phyloP scores from a whole-genome alignment of 2,329 filamentous ascomycete genomes.

The Aureobasidium vineae region DNA sequence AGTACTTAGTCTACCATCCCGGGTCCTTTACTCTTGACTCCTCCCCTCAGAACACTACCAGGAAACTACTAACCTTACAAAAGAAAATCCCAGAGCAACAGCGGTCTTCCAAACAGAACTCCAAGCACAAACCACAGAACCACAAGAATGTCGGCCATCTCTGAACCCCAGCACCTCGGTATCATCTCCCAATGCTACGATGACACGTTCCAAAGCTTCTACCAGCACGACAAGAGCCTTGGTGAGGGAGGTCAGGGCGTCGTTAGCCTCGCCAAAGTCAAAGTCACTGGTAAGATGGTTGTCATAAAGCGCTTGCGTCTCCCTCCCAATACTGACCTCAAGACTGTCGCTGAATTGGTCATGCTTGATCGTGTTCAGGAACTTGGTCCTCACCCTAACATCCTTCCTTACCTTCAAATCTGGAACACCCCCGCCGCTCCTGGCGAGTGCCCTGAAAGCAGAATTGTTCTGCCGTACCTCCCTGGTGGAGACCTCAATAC shows the following conservation, averaged over 20 bases:
- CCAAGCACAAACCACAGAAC: not conserved
- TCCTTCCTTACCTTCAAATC: not conserved
- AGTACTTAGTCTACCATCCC: not conserved
- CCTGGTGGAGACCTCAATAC: conserved; percentile 2
- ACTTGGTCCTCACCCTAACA: conserved; percentile 5
- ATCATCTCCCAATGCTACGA: conserved; percentile 4
- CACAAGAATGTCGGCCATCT: not conserved
- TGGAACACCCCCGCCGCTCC: not conserved
- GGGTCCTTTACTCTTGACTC: not conserved
- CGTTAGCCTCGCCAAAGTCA: not conserved
- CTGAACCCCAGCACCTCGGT: not conserved
- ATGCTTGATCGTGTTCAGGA: conserved; percentile 1
- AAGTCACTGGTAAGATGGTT: conserved; percentile 4
- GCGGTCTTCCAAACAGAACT: not conserved
- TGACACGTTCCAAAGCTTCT: conserved; percentile 11
- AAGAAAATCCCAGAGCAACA: not conserved
- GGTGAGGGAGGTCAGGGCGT: not conserved
- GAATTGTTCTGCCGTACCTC: conserved; percentile 18
- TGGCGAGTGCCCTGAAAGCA: not conserved
- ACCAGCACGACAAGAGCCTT: not conserved
- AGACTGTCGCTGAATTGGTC: not conserved
- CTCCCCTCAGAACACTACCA: not conserved
- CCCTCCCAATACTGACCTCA: not conserved
- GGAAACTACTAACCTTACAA: not conserved
- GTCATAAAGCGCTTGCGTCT: conserved; percentile 5